Evolutionary conservation across 2,329 filamentous ascomycete species (phyloP).

Genomic region (Pleurostoma richardsiae): DNA sequence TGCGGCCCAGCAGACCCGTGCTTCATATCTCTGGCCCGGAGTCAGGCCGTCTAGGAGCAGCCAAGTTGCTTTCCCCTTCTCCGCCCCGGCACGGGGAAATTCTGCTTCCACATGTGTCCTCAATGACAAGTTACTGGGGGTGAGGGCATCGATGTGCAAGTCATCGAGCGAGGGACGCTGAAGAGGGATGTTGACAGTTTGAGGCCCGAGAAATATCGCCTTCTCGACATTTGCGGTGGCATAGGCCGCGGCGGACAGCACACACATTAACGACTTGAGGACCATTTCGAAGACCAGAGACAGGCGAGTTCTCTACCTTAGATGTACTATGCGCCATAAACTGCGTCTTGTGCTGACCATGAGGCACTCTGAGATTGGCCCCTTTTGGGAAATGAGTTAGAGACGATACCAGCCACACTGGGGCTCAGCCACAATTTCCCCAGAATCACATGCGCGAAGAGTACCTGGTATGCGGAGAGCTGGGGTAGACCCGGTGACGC

Average conservation of each 20-base stretch:
- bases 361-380: no score
- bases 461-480: neutral
- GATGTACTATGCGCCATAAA: no score
- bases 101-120: conserved; percentile 60
- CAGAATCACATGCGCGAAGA: conserved; percentile 12
- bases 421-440: conserved; percentile 1
- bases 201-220: conserved; percentile 75
- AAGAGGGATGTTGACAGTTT: conserved; percentile 48
- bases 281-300: no score
- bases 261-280: no score
- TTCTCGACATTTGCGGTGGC: conserved; percentile 79
- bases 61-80: conserved; percentile 67
- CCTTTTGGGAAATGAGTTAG: neutral
- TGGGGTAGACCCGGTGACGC: conserved; percentile 8
- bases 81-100: conserved; percentile 54
- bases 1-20: conserved; percentile 89
- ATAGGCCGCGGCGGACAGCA: no score
- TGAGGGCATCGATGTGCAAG: conserved; percentile 61
- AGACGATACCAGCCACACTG: conserved; percentile 1
- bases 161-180: conserved; percentile 51
- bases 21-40: conserved; percentile 78
- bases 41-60: conserved; percentile 66
- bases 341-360: no score
- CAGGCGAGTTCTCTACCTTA: no score
- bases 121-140: conserved; percentile 48